These are phyloP conservation scores for Tolypocladium paradoxum DNA, from an alignment of 2,329 filamentous ascomycete species.

Conservation along the genomic window DNA sequence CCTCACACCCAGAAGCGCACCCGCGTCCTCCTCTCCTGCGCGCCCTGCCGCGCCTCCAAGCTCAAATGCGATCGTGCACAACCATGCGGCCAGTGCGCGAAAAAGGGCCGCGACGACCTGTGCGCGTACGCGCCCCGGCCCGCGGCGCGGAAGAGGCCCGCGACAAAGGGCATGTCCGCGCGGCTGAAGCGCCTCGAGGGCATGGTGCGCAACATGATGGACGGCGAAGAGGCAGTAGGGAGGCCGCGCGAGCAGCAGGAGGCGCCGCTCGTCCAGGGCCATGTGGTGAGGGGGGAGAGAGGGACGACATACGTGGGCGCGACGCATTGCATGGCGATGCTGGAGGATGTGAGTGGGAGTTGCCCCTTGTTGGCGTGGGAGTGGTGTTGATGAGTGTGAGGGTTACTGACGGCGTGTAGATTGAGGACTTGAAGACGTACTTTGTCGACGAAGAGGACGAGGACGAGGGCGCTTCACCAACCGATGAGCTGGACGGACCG, in stretches of 20 bases:
- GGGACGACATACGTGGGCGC: slow-evolving; percentile 45
- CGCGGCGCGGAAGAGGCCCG: slow-evolving; percentile 26
- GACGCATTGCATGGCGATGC: slow-evolving; percentile 49
- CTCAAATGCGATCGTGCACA: slow-evolving; percentile 44
- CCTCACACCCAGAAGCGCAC: slow-evolving; percentile 27
- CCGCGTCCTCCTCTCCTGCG: slow-evolving; percentile 41
- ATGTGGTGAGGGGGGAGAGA: slow-evolving; percentile 31
- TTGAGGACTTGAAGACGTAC: slow-evolving; percentile 47
- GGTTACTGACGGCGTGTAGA: slow-evolving; percentile 24
- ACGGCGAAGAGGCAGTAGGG: slow-evolving; percentile 15
- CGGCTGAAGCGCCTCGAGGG: slow-evolving; percentile 44
- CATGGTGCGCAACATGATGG: slow-evolving; percentile 47
- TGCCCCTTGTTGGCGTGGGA: neutral
- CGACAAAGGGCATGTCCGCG: slow-evolving; percentile 40
- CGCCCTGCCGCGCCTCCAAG: slow-evolving; percentile 41
- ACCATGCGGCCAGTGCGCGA: slow-evolving; percentile 42
- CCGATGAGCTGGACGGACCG: slow-evolving; percentile 24
- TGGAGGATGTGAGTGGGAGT: slow-evolving; percentile 40
- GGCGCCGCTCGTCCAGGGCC: slow-evolving; percentile 20
- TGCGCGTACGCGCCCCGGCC: slow-evolving; percentile 40
- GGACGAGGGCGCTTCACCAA: slow-evolving; percentile 21
- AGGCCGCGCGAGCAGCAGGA: slow-evolving; percentile 1
- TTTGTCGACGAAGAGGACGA: slow-evolving; percentile 37
- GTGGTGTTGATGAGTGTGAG: neutral
- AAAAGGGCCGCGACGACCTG: slow-evolving; percentile 32